Evolutionary conservation across 495 filamentous ascomycete genomes (phyloP), one percentile per base, ranked within the genome.

Genomic region (Chaetomidium leptoderma): DNA sequence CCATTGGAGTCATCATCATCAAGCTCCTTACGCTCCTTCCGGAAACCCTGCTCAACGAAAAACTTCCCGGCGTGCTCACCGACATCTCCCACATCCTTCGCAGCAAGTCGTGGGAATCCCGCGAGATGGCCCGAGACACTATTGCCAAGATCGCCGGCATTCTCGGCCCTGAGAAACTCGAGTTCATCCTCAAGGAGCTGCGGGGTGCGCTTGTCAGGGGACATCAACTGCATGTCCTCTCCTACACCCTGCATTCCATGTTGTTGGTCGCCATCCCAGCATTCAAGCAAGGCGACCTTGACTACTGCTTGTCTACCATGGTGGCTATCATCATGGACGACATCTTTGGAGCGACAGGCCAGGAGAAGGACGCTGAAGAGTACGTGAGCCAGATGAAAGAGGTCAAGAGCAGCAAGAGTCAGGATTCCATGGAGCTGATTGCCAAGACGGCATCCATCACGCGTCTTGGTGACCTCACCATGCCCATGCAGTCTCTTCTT

Each of bases 351-450:
- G 84, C 82, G n/a, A 85, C 86, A n/a, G 93, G 93, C 14, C 86
- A 93, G 74, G 93, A 99, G 65, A 99, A 99, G 68, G 93, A 99
- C 63, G 91, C 92, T 0, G 91, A 92, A 62, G 93, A 91, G 42
- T 99, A 99, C 67, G 83, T 87, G 55, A 96, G 88, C 72, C 86
- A 90, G 65, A 96, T 95, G 89, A 95, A 90, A 72, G 93, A 99
- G 74, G 87, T 97, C 19, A 97, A 96, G 76, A 91, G 88, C 66
- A 97, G 88, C 77, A 97, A 96, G 75, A 96, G 91, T 66, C 95
- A 87, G 62, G 93, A 97, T 63, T 95, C 95, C 4, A 96, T 97
- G 89, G 93, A 97, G 65, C 77, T 97, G 53, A 78, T 97, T 53
- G 87, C 93, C 23, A 86, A 84, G 68, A 87, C 82, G 44, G 83